Percentiles rank a stretch among this genome's conserved stretches.
phyloP scores from a whole-genome alignment of 371 early-diverging fungal species.

The Mortierella sp. region DNA sequence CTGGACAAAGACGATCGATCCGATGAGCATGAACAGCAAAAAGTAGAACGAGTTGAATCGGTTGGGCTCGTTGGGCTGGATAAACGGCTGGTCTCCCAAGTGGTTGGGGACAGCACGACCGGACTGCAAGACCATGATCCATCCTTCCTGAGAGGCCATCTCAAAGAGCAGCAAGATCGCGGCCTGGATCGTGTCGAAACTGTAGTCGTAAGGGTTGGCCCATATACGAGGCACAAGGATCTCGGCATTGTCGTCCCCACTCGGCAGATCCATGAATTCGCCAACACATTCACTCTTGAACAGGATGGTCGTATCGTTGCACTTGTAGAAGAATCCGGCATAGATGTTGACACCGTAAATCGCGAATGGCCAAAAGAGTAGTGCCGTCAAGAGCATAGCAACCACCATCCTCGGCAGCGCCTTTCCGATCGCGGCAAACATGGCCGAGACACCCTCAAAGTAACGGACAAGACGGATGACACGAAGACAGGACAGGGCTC shows the following conservation, averaged over 20 bases:
- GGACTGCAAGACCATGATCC: slow-evolving; percentile 55
- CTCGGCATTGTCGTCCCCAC: slow-evolving; percentile 41
- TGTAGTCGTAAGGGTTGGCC: slow-evolving; percentile 67
- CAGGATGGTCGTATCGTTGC: slow-evolving; percentile 58
- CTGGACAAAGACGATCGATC: slow-evolving; percentile 67
- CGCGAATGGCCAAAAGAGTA: slow-evolving; percentile 68
- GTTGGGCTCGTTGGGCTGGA: slow-evolving; percentile 57
- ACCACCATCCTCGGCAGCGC: slow-evolving; percentile 66
- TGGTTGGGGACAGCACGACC: slow-evolving; percentile 37
- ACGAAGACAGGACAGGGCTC: slow-evolving; percentile 60
- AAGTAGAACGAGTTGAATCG: slow-evolving; percentile 64
- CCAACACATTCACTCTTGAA: slow-evolving; percentile 48
- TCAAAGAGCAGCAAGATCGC: slow-evolving; percentile 64
- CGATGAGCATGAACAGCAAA: slow-evolving; percentile 67
- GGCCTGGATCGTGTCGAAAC: slow-evolving; percentile 63
- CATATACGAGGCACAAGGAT: slow-evolving; percentile 62
- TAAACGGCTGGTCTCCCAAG: slow-evolving; percentile 59
- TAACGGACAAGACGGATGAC: slow-evolving; percentile 63
- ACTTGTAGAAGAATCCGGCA: slow-evolving; percentile 59
- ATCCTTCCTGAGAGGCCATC: slow-evolving; percentile 71
- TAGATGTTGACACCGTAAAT: slow-evolving; percentile 68
- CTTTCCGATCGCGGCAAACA: slow-evolving; percentile 62
- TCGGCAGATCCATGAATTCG: slow-evolving; percentile 60
- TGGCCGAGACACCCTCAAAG: slow-evolving; percentile 61
- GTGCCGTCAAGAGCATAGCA: slow-evolving; percentile 59